phyloP scores from a whole-genome alignment of 306 rosid species.

The Cyclanthera cordifolia region DNA sequence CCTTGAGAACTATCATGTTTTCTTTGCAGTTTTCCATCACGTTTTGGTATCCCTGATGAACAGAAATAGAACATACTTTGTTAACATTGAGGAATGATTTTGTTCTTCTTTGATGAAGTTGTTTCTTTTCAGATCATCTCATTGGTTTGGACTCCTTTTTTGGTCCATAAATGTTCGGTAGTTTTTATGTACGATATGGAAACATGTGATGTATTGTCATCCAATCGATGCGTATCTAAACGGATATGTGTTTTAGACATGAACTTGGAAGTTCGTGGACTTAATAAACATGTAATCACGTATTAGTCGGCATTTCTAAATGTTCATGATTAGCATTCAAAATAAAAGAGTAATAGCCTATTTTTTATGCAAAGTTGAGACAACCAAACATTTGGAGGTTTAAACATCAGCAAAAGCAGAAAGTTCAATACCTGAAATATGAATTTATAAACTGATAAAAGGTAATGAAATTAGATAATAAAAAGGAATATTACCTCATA shows the following conservation, averaged over 20 bases:
- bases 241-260: no score
- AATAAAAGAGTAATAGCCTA: no score
- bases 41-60: constrained; percentile 55
- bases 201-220: background rate
- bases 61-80: background rate
- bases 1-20: constrained; percentile 72
- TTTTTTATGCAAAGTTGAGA: no score
- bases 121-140: background rate
- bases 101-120: background rate
- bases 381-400: no score
- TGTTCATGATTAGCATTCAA: no score
- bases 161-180: background rate
- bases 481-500: constrained; percentile 34
- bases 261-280: no score
- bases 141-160: background rate
- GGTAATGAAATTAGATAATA: background rate
- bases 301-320: no score
- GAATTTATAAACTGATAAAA: background rate
- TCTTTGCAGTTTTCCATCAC: constrained; percentile 86
- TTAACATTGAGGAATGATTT: background rate
- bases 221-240: background rate
- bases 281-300: no score
- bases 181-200: background rate
- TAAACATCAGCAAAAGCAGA: background rate
- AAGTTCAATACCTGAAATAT: background rate